Evolutionary conservation across 306 rosid genomes (phyloP), one percentile per base, ranked within the genome.

Genomic region (Prunus kanzakura): DNA sequence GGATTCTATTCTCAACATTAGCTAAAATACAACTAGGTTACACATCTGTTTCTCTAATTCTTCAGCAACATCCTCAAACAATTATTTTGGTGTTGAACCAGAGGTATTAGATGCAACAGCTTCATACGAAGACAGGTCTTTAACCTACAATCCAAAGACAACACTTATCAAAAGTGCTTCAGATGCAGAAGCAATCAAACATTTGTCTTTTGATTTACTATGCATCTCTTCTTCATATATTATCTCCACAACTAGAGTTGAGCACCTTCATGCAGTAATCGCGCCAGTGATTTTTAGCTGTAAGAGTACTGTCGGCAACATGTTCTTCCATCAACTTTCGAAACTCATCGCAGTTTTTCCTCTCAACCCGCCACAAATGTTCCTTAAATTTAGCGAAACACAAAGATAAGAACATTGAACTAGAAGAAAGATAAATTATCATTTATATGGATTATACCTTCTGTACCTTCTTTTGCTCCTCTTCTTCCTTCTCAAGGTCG

Each of bases 321-420:
- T 96, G 97, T 67, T 89, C 98, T 74, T 92, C 99, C 86, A 96
- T 66, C 79, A 96, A 82, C 84, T 85, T 88, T 73, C 99, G 91
- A 78, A 96, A 89, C 84, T 89, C 98, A 75, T 96, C 98, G 15
- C 98, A 96, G 68, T 96, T 96, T 86, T 92, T 96, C 89, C 99
- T 85, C 82, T 96, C 99, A 87, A 82, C 81, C 66, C 97, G 89
- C 64, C 91, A 88, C 69, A 86, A 19, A 69, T 81, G 96, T 22
- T 92, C 99, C 97, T 96, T 64, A 45, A 69, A 74, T 65, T 69
- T 72, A 38, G 45, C 70, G 4, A 72, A 35, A 77, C 57, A 71
- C 68, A 41, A 67, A 64, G 61, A 79, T 79, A 52, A 82, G 83
- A 76, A 80, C 15, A 71, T 56, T 46, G 67, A 66, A 77, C 54